These are phyloP conservation scores for Backusella tuberculispora DNA, from an alignment of 192 early-diverging fungal genomes.

Conservation along the genomic window DNA sequence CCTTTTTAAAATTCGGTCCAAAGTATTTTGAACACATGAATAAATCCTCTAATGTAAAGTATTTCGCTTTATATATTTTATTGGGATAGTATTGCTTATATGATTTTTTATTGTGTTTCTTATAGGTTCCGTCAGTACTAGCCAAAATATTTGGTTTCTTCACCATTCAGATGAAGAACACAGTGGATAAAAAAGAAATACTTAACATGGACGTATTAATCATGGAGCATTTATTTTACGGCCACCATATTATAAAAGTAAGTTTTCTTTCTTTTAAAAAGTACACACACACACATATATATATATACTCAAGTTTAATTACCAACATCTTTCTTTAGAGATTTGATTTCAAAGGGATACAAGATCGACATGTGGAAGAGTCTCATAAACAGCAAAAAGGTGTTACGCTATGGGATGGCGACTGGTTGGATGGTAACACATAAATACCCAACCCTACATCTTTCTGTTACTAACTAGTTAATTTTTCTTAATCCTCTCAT, in stretches of 20 bases:
- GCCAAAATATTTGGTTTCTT: constrained; percentile 94
- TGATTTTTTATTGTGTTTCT: neutral
- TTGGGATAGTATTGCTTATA: constrained; percentile 1
- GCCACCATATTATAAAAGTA: constrained; percentile 69
- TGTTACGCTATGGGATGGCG: constrained; percentile 67
- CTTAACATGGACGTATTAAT: constrained; percentile 88
- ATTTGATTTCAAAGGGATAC: constrained; percentile 81
- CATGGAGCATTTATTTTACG: constrained; percentile 94
- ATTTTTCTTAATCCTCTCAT: neutral
- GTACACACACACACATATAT: neutral
- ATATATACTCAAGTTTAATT: neutral
- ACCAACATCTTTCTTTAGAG: constrained; percentile 40
- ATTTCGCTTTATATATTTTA: neutral
- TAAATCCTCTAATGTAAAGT: constrained; percentile 51
- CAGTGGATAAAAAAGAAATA: constrained; percentile 60
- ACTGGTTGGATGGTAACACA: constrained; percentile 67
- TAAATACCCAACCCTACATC: neutral
- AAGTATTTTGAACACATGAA: constrained; percentile 89
- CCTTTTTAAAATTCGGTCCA: constrained; percentile 85
- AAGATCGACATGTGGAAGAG: constrained; percentile 59
- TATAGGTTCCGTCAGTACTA: constrained; percentile 68
- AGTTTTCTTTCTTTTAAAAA: constrained; percentile 43
- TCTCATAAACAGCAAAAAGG: constrained; percentile 40
- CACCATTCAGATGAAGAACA: constrained; percentile 79
- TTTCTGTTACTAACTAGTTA: neutral